phyloP scores from a whole-genome alignment of 1,139 yeast genomes.

The Kurtzmaniella quercitrusa region DNA sequence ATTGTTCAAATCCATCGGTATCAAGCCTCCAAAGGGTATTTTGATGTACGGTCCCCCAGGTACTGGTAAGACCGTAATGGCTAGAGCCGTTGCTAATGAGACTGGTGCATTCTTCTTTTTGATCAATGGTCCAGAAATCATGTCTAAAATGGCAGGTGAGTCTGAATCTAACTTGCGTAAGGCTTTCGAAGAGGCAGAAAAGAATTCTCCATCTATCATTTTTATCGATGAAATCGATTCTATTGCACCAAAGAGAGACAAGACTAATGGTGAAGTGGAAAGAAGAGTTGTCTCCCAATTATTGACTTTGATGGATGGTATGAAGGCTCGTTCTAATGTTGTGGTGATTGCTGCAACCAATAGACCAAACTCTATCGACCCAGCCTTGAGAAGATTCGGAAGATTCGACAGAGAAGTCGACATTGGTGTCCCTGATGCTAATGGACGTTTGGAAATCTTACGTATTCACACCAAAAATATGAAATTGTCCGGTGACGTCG shows the following conservation, averaged over 20 bases:
- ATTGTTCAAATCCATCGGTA: slow-evolving; percentile 93
- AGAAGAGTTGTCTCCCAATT: slow-evolving; percentile 98
- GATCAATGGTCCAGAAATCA: slow-evolving; percentile 99
- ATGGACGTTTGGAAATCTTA: slow-evolving; percentile 94
- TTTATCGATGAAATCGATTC: slow-evolving; percentile 98
- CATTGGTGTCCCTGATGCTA: slow-evolving; percentile 98
- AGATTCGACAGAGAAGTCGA: slow-evolving; percentile 99
- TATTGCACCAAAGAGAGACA: slow-evolving; percentile 99
- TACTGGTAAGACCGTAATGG: slow-evolving; percentile 99
- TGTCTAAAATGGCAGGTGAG: slow-evolving; percentile 99
- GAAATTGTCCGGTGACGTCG: slow-evolving; percentile 94
- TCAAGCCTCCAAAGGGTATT: slow-evolving; percentile 95
- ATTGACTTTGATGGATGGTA: slow-evolving; percentile 97
- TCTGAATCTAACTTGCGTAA: slow-evolving; percentile 95
- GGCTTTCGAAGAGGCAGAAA: slow-evolving; percentile 99
- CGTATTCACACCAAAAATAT: slow-evolving; percentile 87
- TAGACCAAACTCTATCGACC: slow-evolving; percentile 97
- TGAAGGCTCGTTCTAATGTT: slow-evolving; percentile 96
- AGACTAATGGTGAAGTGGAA: slow-evolving; percentile 96
- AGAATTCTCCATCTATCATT: slow-evolving; percentile 95
- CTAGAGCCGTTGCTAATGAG: slow-evolving; percentile 98
- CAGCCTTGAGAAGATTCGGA: slow-evolving; percentile 97
- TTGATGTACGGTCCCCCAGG: slow-evolving; percentile 99
- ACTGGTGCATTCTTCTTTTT: slow-evolving; percentile 98
- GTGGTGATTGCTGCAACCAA: slow-evolving; percentile 90